Evolutionary conservation across 306 rosid species (phyloP), one percentile per base, ranked within the genome.

Genomic region (Ochetophila trinervis): DNA sequence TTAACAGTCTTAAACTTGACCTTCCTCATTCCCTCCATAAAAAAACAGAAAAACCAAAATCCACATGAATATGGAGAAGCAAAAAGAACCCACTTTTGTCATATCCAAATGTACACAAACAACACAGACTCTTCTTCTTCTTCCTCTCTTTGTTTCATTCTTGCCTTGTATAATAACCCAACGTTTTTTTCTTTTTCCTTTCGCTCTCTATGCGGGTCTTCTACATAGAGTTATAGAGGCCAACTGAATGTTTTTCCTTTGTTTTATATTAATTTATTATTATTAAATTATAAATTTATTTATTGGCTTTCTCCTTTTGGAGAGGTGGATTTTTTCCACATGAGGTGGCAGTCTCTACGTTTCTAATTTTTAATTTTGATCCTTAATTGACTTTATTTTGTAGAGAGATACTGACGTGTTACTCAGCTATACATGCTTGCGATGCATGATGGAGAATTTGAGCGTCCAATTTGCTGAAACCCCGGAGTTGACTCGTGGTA

Each of bases 1-100:
- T n/a, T 27, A 21, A 56, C 12, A 55, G 54, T 23, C 56, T 36
- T 67, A 67, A 15, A 27, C 68, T 30, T 48, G 37, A 24, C 45
- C 44, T n/a, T 67, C 16, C 16, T 67, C 55, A 55, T 67, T 20
- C n/a, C 44, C 42, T 3, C 32, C 54, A 50, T n/a, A 3, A n/a
- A 32, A 32, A 37, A 15, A 5, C 15, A 40, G 19, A 22, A 15
- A 56, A 23, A 27, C 45, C 18, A 48, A 22, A 20, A 22, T 18
- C 51, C 22, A 27, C 32, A 53, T 20, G 27, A 66, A 54, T 42
- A 42, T 49, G 30, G 54, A 40, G 23, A 37, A 37, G 62, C 2
- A 52, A 20, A 67, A 42, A 23, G 24, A 40, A n/a, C 23, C 40
- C n/a, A 27, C 15, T 15, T 4, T 40, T 37, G 27, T 40, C n/a